Percentiles rank a stretch among this genome's conserved stretches.
Conservation (phyloP, 371 early-diverging fungal genomes). For the Syncephalastrum contaminatum region DNA sequence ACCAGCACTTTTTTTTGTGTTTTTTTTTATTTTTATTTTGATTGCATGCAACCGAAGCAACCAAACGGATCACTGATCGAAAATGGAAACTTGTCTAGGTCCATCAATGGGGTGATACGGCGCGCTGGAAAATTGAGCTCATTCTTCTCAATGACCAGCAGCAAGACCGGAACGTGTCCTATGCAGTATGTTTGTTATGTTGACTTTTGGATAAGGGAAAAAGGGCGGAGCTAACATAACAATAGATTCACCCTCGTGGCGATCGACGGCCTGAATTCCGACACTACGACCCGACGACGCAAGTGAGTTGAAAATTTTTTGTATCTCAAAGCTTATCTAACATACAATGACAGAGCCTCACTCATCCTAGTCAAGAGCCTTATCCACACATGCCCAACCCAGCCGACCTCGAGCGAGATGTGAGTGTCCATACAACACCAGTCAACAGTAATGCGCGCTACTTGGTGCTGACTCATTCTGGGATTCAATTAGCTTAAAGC, state of each 20-base stretch:
- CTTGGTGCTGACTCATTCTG: too few relatives aligned
- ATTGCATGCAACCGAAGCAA: too few relatives aligned
- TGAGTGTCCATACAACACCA: too few relatives aligned
- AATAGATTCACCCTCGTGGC: not conserved
- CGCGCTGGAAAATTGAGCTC: slow-evolving; percentile 29
- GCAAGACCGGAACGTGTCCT: slow-evolving; percentile 8
- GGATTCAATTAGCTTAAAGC: slow-evolving; percentile 27
- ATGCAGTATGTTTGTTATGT: slow-evolving; percentile 6
- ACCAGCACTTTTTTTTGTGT: not conserved
- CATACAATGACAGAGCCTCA: too few relatives aligned
- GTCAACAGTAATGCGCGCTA: too few relatives aligned
- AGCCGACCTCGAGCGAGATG: not conserved
- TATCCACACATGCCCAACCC: not conserved
- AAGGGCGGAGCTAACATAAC: slow-evolving; percentile 7
- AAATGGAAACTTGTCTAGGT: slow-evolving; percentile 9
- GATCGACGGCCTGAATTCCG: slow-evolving; percentile 3
- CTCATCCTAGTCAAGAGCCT: too few relatives aligned
- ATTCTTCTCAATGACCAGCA: slow-evolving; percentile 12
- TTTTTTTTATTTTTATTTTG: slow-evolving; percentile 1
- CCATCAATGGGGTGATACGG: slow-evolving; percentile 28
- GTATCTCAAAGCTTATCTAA: too few relatives aligned
- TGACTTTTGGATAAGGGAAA: slow-evolving; percentile 7
- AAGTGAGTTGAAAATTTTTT: slow-evolving; percentile 4
- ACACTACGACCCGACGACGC: not conserved
- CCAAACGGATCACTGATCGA: too few relatives aligned